These are phyloP conservation scores for Coemansia sp. DNA, from an alignment of 192 early-diverging fungal genomes.

Conservation along the genomic window DNA sequence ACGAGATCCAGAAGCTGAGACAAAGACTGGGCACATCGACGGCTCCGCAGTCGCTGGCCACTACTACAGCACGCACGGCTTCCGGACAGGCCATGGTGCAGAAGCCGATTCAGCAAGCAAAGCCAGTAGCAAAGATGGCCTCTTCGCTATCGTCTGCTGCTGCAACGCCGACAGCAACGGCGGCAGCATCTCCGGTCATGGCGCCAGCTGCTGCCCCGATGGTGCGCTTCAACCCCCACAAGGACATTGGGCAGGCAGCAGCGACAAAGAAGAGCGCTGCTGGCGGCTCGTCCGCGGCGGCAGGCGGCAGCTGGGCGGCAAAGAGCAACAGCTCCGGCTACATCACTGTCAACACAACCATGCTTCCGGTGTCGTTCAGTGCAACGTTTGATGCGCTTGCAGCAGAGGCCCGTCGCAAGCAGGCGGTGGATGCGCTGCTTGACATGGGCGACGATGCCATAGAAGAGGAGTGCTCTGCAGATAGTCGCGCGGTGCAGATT, in stretches of 20 bases:
- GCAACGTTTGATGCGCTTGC: slow-evolving; percentile 20
- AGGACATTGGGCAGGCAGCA: slow-evolving; percentile 38
- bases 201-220: slow-evolving; percentile 15
- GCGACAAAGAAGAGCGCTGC: slow-evolving; percentile 26
- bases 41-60: not conserved
- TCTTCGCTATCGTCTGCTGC: not conserved
- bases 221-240: slow-evolving; percentile 49
- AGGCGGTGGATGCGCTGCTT: slow-evolving; percentile 40
- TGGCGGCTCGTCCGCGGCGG: not conserved
- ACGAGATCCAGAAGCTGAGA: slow-evolving; percentile 32
- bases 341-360: slow-evolving; percentile 41
- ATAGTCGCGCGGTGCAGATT: not conserved
- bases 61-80: slow-evolving; percentile 4
- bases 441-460: slow-evolving; percentile 14
- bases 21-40: slow-evolving; percentile 18
- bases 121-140: not conserved
- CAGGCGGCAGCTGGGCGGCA: slow-evolving; percentile 32
- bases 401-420: slow-evolving; percentile 27
- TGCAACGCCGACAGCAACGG: not conserved
- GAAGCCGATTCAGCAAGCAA: slow-evolving; percentile 1
- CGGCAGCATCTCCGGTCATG: not conserved
- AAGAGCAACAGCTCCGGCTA: slow-evolving; percentile 42
- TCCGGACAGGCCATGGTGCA: not conserved
- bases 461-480: not conserved
- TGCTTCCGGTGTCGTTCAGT: slow-evolving; percentile 19